Conservation (phyloP, 768 basidiomycete species). For the Mycena pura region DNA sequence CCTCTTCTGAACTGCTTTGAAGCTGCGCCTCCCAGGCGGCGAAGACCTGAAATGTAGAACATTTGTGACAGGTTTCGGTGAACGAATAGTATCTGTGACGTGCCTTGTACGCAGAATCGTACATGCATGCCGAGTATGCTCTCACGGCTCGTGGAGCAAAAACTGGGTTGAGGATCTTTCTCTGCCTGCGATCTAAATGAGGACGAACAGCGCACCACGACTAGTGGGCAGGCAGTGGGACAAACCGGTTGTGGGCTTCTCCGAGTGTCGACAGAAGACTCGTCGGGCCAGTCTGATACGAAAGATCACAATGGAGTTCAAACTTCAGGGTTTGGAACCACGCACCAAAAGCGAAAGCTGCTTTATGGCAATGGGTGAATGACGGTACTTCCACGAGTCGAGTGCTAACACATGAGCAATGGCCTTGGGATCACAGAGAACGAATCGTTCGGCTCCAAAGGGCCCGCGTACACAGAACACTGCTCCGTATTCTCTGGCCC, state of each 20-base stretch:
- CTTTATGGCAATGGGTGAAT: constrained; percentile 20
- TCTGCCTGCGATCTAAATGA: constrained; percentile 26
- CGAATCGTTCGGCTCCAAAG: constrained; percentile 26
- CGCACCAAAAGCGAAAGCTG: constrained; percentile 21
- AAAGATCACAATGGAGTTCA: not conserved
- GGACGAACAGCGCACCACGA: not conserved
- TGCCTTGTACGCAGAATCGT: constrained; percentile 41
- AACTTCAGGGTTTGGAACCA: no score
- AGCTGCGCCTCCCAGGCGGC: constrained; percentile 10
- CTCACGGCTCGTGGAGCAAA: constrained; percentile 38
- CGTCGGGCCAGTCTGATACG: not conserved
- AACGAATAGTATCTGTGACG: no score
- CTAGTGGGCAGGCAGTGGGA: no score
- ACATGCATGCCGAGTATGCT: constrained; percentile 33
- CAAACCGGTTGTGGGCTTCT: not conserved
- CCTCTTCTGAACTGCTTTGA: not conserved
- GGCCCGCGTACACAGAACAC: constrained; percentile 20
- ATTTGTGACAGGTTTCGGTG: not conserved
- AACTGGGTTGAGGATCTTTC: constrained; percentile 37
- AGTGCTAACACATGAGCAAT: constrained; percentile 41
- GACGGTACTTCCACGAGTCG: constrained; percentile 41
- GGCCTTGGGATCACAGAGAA: constrained; percentile 39
- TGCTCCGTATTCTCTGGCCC: constrained; percentile 44
- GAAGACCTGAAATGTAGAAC: not conserved
- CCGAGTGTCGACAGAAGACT: not conserved